Evolutionary conservation across 306 rosid species (phyloP), one percentile per base, ranked within the genome.

Genomic region (Gastrolobium bilobum): DNA sequence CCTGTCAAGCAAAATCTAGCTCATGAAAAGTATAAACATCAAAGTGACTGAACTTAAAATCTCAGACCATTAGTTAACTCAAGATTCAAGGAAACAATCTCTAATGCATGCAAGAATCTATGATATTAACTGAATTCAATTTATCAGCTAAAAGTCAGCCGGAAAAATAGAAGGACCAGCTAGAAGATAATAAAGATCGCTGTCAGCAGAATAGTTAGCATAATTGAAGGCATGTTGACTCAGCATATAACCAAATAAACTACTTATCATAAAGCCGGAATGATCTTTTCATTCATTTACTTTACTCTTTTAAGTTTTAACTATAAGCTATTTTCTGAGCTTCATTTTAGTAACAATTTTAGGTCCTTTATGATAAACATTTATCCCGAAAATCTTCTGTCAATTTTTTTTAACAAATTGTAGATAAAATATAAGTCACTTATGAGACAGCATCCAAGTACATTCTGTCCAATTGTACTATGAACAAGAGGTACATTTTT

Each of bases 1-100:
- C 69, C 72, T 20, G 54, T 43, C 30, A 83, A 46, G 40, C 40
- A 46, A 38, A 72, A 73, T 58, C 53, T 81, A 47, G 77, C 61
- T 64, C 43, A 57, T 65, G 42, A 46, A 69, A 58, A 40, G 69
- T 43, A 48, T 69, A 33, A 64, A 64, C 10, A 4, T 64, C 34
- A 51, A 5, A 8, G 42, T 31, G 10, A 11, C 63, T n/a, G 53
- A 66, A 56, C 35, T 52, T 31, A 43, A 53, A 60, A 57, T 35
- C 54, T 59, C 15, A 43, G 39, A 54, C 34, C 44, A 77, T 74
- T 43, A 29, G 58, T 38, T 43, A 48, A 69, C 58, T 62, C 6
- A 34, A 61, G 66, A 61, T 42, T 70, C 33, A 54, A 65, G 61
- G 71, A 38, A 4, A 15, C 38, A 47, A 47, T 29, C 38, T 47